Conservation (phyloP, 805 yeast species). For the Pichia californica region DNA sequence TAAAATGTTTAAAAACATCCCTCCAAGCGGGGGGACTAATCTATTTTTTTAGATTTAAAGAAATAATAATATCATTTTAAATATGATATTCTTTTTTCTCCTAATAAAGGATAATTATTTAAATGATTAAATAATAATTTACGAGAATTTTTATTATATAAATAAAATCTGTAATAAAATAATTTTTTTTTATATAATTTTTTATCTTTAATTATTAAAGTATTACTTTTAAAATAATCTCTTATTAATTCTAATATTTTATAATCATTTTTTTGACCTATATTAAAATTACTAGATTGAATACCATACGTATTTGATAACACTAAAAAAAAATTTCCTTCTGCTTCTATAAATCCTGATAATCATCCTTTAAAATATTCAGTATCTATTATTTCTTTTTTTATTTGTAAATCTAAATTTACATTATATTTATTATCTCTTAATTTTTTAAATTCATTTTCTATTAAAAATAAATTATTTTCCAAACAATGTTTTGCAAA, state of each 20-base stretch:
- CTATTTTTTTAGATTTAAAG: background rate
- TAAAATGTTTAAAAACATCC: too few species aligned
- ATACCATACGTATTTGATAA: too few species aligned
- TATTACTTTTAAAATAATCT: background rate
- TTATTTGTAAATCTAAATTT: too few species aligned
- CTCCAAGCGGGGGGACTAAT: too few species aligned
- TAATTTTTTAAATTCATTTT: background rate
- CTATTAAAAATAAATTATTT: background rate
- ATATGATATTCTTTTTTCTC: background rate
- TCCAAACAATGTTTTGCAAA: background rate
- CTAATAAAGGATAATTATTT: constrained; percentile 2
- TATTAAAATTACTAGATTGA: background rate
- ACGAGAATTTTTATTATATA: too few species aligned
- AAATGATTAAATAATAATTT: too few species aligned
- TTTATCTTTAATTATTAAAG: background rate
- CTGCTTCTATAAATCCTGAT: background rate
- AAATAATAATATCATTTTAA: background rate
- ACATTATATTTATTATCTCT: background rate
- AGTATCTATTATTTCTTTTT: too few species aligned
- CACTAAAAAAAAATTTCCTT: background rate
- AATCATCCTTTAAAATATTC: constrained; percentile 2
- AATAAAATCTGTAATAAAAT: too few species aligned
- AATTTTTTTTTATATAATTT: too few species aligned
- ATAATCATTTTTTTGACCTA: constrained; percentile 2
- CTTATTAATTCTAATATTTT: constrained; percentile 1